Evolutionary conservation across 2,329 filamentous ascomycete genomes (phyloP), one percentile per base, ranked within the genome.

Genomic region (Zymoseptoria passerinii): DNA sequence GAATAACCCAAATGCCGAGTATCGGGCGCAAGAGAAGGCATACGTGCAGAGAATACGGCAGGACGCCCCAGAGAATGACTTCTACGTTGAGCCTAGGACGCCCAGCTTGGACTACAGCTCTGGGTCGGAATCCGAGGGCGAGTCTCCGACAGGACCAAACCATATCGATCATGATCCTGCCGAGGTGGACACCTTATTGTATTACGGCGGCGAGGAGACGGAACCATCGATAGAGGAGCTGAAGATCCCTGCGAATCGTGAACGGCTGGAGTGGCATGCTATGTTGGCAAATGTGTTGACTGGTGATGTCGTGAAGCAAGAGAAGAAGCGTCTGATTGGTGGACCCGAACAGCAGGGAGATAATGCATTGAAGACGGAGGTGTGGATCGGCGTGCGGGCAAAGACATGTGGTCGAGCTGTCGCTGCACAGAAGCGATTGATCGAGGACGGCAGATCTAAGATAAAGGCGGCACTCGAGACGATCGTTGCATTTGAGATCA

Each of bases 211-310:
- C 68, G 90, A 96, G 68, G 88, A 94, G 65, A 83, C 90, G 64
- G 89, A 94, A 67, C 92, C 92, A 0, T 94, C 90, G 3, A 81
- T 90, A 23, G 94, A 97, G 68, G 94, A 99, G 72, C 75, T 97
- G 55, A 88, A 89, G 73, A 89, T 96, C 67, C 89, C 91, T 0
- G 85, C 86, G 63, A 96, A 92, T 70, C 83, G 92, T 61, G 94
- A 97, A 74, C 82, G 92, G 50, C 79, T 99, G 23, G 94, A 99
- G 75, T 99, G 94, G 94, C 92, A 99, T 75, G 90, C 90, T 2
- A 99, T 99, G 94, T 77, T 99, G 58, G 90, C 92, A 60, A 95
- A 92, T 13, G 94, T 99, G 3, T 77, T 99, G 65, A 96, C 92
- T 0, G 94, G 94, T 64, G 94, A 99, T 72, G 94, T 99, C 8